A percentile compares a stretch with the other conserved stretches of the same genome.
Conservation (phyloP, 73 alveolate genomes). For the Breviolum minutum region DNA sequence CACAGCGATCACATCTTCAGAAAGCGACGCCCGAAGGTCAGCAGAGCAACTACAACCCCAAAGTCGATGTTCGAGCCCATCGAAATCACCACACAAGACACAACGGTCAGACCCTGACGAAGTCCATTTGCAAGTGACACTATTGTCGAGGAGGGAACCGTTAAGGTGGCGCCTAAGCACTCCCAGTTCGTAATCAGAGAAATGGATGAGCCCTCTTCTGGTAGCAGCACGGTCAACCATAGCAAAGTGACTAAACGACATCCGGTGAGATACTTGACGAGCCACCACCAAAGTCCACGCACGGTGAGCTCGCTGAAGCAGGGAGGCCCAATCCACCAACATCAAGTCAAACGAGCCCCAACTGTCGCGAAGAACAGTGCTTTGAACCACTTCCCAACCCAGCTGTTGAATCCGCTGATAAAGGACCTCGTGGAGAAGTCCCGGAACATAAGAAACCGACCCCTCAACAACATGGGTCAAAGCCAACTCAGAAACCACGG, state of each 20-base stretch:
- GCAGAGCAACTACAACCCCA: not conserved
- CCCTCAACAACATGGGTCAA: not conserved
- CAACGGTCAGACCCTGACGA: no score
- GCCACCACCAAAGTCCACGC: not conserved
- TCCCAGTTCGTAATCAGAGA: no score
- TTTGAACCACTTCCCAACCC: not conserved
- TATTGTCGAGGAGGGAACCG: no score
- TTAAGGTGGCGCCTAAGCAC: no score
- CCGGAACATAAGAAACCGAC: no score
- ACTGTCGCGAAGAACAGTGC: not conserved
- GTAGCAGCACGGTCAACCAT: not conserved
- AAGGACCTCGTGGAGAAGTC: not conserved
- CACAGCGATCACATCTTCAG: not conserved
- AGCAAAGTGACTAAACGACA: no score
- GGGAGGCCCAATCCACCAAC: not conserved
- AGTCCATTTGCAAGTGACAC: no score
- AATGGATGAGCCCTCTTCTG: no score
- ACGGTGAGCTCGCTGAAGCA: not conserved
- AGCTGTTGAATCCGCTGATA: not conserved
- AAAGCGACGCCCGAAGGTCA: not conserved
- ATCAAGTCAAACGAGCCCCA: not conserved
- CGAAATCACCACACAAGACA: not conserved
- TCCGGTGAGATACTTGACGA: not conserved
- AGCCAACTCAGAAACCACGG: not conserved
- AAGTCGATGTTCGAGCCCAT: not conserved